Conservation (phyloP, 192 early-diverging fungal species). For the Coemansia sp. region DNA sequence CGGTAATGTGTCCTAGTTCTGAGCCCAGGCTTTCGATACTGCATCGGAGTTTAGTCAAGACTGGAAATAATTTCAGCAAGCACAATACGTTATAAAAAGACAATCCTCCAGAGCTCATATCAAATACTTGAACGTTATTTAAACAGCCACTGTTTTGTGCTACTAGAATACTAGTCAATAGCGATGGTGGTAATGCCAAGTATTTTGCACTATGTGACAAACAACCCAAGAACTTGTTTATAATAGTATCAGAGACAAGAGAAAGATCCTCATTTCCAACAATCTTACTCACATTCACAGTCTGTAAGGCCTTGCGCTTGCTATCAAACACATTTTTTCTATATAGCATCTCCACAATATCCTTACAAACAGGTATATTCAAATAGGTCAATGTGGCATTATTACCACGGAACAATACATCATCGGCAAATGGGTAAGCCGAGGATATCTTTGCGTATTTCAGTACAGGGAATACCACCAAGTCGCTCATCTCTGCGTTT, state of each 20-base stretch:
- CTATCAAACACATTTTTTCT: neutral
- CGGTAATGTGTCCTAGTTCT: neutral
- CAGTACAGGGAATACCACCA: slow-evolving; percentile 1
- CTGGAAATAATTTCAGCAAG: neutral
- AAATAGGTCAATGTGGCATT: slow-evolving; percentile 6
- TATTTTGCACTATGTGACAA: neutral
- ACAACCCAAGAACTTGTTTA: neutral
- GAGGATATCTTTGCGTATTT: neutral
- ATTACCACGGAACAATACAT: slow-evolving; percentile 15
- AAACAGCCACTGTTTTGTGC: neutral
- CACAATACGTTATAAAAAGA: neutral
- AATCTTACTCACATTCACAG: neutral
- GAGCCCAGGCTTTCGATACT: neutral
- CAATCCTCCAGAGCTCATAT: neutral
- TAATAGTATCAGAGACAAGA: neutral
- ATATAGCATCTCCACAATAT: neutral
- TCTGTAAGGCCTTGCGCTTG: neutral
- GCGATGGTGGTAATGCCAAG: neutral
- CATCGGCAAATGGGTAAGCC: slow-evolving; percentile 13
- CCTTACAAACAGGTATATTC: neutral
- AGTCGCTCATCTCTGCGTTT: neutral
- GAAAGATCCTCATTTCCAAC: neutral
- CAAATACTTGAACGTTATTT: neutral
- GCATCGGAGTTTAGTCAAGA: neutral
- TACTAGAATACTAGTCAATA: neutral